Base-by-base conservation (phyloP, 2,329 filamentous ascomycete genomes). In the Nothophoma quercina region DNA sequence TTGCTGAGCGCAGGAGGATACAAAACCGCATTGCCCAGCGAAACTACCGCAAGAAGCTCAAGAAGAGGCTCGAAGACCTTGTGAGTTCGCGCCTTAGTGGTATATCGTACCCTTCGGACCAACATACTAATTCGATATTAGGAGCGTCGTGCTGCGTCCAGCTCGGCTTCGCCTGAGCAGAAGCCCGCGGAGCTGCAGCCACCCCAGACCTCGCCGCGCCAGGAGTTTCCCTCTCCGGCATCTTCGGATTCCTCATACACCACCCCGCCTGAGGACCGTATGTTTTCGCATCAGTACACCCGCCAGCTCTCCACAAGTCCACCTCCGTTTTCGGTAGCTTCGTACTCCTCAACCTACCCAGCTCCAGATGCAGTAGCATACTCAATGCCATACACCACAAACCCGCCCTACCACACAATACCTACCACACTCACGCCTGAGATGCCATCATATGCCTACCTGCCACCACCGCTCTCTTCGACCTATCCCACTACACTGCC, bases 1-100 rank as follows among this genome's bases (percentile, higher is more conserved):
- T 98, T 55, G 93, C 93, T 43, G 93, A 98, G 79, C 88, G 95
- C 71, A 84, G 93, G 69, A 86, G 93, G 72, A 96, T 97, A 79
- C 93, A 98, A 79, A 98, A 98, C 80, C 88, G 93, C 65, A 97
- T 98, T 82, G 93, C 93, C 64, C 93, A 98, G 79, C 88, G 93
- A 69, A 96, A 96, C 81, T 97, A 97, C 80, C 92, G 90, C 83
- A 93, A 93, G 86, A 93, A 93, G 86, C 87, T 93, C 67, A 93
- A 95, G 88, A 89, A 88, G 80, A 87, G 90, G 69, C 82, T 95
- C 71, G 89, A 93, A 81, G 90, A 93, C 71, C 84, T 93, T 65
- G 63, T 65, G 40, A 58, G 64, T 67, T 49, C 26, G 32, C 49
- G 46, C 47, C 43, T 32, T 47, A 39, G 42, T 22, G 42, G 23